These are phyloP conservation scores for Rosa persica DNA, from an alignment of 306 rosid species.

Conservation along the genomic window DNA sequence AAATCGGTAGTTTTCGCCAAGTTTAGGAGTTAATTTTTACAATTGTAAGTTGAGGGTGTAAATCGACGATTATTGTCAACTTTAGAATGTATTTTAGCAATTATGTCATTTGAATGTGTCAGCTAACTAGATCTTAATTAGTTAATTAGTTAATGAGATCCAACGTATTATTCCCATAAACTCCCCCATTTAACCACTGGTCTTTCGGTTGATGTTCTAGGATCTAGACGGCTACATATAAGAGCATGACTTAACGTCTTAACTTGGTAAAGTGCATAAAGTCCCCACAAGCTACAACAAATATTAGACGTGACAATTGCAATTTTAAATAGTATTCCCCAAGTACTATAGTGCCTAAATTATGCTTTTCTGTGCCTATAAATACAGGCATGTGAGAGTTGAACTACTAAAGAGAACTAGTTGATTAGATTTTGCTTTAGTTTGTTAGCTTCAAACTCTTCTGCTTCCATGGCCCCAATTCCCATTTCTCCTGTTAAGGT, in stretches of 20 bases:
- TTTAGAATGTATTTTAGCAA: too few species aligned
- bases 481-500: conserved; percentile 51
- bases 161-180: background rate
- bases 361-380: conserved; percentile 46
- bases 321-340: background rate
- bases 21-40: too few species aligned
- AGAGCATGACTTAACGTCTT: background rate
- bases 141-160: background rate
- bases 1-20: too few species aligned
- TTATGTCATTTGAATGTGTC: too few species aligned
- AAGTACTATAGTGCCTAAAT: conserved; percentile 19
- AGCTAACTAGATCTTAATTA: background rate
- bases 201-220: background rate
- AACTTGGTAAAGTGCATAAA: conserved; percentile 24
- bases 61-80: too few species aligned
- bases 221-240: background rate
- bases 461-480: conserved; percentile 65
- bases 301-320: background rate
- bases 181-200: background rate
- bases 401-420: conserved; percentile 18
- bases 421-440: conserved; percentile 14
- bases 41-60: too few species aligned
- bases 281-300: conserved; percentile 28
- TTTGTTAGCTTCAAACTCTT: conserved; percentile 6
- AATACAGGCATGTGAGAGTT: conserved; percentile 34